Evolutionary conservation across 768 basidiomycete species (phyloP).

Genomic region (Podaxis mareebaensis): DNA sequence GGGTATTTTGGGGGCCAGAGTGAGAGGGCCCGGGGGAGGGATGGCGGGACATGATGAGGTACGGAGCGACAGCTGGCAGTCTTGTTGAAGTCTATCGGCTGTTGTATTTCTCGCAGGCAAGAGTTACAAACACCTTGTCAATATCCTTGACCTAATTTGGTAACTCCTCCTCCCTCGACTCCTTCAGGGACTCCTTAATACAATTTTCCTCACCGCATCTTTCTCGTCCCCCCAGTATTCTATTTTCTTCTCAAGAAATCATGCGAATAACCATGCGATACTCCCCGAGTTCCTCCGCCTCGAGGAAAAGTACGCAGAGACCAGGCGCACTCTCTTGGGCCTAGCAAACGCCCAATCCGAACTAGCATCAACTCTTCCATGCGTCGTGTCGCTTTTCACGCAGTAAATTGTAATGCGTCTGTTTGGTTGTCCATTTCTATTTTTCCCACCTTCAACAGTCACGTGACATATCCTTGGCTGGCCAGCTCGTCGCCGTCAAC

Average conservation of each 20-base stretch:
- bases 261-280: not conserved
- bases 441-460: not conserved
- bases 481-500: slow-evolving; percentile 5
- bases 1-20: slow-evolving; percentile 35
- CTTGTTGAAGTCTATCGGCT: slow-evolving; percentile 21
- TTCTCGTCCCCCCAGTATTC: not conserved
- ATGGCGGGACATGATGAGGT: slow-evolving; percentile 67
- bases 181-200: slow-evolving; percentile 3
- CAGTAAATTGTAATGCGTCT: not conserved
- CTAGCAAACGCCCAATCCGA: not conserved
- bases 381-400: not conserved
- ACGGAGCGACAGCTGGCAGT: slow-evolving; percentile 38
- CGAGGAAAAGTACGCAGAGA: not conserved
- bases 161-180: slow-evolving; percentile 12
- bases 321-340: not conserved
- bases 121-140: slow-evolving; percentile 20
- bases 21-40: slow-evolving; percentile 53
- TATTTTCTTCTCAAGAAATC: not conserved
- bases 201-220: slow-evolving; percentile 13
- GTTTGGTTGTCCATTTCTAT: not conserved
- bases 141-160: slow-evolving; percentile 18
- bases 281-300: not conserved
- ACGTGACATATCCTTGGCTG: not conserved
- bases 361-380: not conserved
- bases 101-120: slow-evolving; percentile 22